Percentiles rank a stretch among this genome's conserved stretches.
Evolutionary conservation across 352 stramenopile species (phyloP).

Genomic region (Blastocystis sp.): DNA sequence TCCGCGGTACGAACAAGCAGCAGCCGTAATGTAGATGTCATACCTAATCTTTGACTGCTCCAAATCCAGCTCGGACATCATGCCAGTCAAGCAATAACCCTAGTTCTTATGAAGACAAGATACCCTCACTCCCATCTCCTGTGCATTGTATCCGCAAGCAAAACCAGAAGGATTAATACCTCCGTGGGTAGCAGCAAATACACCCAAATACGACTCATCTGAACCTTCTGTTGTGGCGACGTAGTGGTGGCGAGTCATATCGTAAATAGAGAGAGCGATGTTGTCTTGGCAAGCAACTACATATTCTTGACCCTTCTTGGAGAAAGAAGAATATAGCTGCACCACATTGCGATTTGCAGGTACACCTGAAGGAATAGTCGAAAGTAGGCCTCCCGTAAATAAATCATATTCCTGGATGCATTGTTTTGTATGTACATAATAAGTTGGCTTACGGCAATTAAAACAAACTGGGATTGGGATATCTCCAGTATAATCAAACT

Average conservation of each 20-base stretch:
- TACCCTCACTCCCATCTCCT: background rate
- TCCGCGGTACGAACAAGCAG: conserved; percentile 40
- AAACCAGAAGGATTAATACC: conserved; percentile 55
- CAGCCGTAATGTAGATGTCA: background rate
- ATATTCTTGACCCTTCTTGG: conserved; percentile 58
- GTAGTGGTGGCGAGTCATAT: conserved; percentile 58
- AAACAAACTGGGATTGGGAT: conserved; percentile 59
- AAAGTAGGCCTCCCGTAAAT: conserved; percentile 54
- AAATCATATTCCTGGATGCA: conserved; percentile 60
- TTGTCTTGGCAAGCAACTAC: conserved; percentile 56
- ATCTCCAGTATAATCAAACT: conserved; percentile 60
- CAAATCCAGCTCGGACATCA: conserved; percentile 25
- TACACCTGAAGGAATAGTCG: conserved; percentile 52
- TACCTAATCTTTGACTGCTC: background rate
- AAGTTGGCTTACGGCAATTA: conserved; percentile 48
- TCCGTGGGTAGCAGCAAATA: conserved; percentile 43
- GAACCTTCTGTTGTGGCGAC: conserved; percentile 24
- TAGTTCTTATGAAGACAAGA: background rate
- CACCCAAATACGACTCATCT: background rate
- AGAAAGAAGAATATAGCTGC: conserved; percentile 52
- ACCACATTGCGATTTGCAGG: conserved; percentile 3
- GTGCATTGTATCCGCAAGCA: conserved; percentile 8
- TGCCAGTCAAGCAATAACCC: conserved; percentile 17
- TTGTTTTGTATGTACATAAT: conserved; percentile 61
- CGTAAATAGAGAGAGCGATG: background rate